Evolutionary conservation across 2,329 filamentous ascomycete species (phyloP), one percentile per base, ranked within the genome.

Genomic region (Pseudogymnoascus sp.): DNA sequence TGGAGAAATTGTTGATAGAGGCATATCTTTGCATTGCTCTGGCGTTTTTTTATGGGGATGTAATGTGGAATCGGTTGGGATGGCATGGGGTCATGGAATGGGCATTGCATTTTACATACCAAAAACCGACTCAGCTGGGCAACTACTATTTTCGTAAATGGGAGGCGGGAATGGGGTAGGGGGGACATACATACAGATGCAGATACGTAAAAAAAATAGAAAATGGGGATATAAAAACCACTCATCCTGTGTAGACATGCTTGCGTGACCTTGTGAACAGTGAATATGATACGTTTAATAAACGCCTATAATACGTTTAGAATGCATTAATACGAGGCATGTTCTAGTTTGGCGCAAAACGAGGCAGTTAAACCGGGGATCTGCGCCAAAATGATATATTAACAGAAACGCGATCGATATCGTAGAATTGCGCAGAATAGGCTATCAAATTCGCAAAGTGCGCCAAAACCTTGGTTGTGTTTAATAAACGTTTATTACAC

Each of bases 171-270:
- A n/a, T 26, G 26, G 11, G 19, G 19, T 7, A 7, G 19, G 19
- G 19, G 19, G 19, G 41, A 43, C 41, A 43, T 43, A 43, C 12
- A 33, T 33, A 23, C 23, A 52, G 43, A 52, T 52, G 43, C 23
- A 52, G 43, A 52, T 52, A 52, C 43, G 31, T 52, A 52, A 52
- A 52, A 19, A 19, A 52, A 52, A 52, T 52, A 31, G 43, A 52
- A 52, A 52, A 52, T 31, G 43, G 43, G 23, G 43, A 11, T 52
- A 31, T 52, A 49, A 52, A 52, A 49, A 52, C 29, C 23, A 33
- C 10, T 33, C 31, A 33, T 33, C 10, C 35, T 37, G 14, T 37
- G 38, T 39, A 10, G 29, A 11, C 23, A 16, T 52, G 43, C 14
- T 11, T 31, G 14, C 14, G 43, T 29, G 43, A 52, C 23, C 23